These are phyloP conservation scores for Aureobasidium mangrovei DNA, from an alignment of 2,329 filamentous ascomycete species.

Conservation along the genomic window DNA sequence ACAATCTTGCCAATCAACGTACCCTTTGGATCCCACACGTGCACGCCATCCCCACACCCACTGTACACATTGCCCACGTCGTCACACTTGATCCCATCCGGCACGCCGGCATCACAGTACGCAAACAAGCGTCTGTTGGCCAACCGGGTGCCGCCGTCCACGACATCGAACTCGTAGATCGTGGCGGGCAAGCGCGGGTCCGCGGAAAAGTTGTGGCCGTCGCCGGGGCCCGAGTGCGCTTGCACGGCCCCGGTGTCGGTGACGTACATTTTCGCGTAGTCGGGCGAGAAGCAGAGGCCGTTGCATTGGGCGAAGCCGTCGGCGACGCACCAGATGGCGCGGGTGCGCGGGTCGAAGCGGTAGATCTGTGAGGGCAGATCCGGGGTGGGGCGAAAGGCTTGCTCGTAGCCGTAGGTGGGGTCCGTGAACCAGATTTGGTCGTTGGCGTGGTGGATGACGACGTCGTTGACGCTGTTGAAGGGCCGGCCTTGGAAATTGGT, in stretches of 20 bases:
- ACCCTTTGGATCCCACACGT: conserved; percentile 45
- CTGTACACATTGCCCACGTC: conserved; percentile 47
- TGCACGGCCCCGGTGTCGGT: conserved; percentile 48
- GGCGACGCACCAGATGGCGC: conserved; percentile 46
- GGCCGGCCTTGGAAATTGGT: conserved; percentile 53
- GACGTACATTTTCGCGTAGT: conserved; percentile 45
- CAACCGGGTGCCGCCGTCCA: conserved; percentile 22
- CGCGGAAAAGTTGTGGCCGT: conserved; percentile 18
- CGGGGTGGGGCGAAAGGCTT: conserved; percentile 48
- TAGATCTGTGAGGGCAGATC: conserved; percentile 52
- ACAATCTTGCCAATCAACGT: conserved; percentile 50
- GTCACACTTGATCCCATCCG: conserved; percentile 52
- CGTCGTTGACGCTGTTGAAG: conserved; percentile 52
- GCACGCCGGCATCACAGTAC: conserved; percentile 43
- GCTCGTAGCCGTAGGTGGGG: conserved; percentile 50
- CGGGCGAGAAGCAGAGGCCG: conserved; percentile 49
- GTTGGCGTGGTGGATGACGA: conserved; percentile 42
- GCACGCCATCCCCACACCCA: conserved; percentile 46
- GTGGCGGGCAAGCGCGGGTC: conserved; percentile 30
- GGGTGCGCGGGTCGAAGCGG: conserved; percentile 43
- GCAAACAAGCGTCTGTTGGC: conserved; percentile 41
- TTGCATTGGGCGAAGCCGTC: conserved; percentile 51
- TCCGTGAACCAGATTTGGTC: conserved; percentile 59
- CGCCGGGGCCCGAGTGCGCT: conserved; percentile 19
- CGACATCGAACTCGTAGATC: conserved; percentile 31